Evolutionary conservation across 1,139 yeast species (phyloP), one percentile per base, ranked within the genome.

Genomic region (Tardiomyces blankii): DNA sequence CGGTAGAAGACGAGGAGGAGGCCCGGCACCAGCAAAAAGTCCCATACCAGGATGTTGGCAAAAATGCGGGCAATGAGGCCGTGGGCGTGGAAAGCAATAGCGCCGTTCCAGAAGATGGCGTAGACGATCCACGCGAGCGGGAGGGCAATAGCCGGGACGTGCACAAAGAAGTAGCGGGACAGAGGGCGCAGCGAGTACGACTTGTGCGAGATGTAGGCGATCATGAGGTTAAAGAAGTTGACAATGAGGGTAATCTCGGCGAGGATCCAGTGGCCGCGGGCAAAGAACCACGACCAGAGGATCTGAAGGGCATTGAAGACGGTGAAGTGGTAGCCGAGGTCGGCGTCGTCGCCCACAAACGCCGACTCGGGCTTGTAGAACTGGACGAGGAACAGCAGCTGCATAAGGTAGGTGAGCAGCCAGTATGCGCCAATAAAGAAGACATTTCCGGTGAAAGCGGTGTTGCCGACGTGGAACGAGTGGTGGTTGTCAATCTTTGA

Each of bases 51-150:
- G 21, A 83, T 64, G 62, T 85, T 84, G 49, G 91, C 84, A 25
- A 84, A 53, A 44, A 85, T 66, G 50, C 93, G 71, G n/a, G 86
- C 79, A 32, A 75, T 67, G 28, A 81, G 63, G 46, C 51, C 46
- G 39, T 70, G 63, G 42, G 70, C 67, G 51, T 75, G 73, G 57
- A 78, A 67, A 62, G 77, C 66, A 28, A 80, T 81, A 2, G 94
- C 89, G 38, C 94, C 93, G 57, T 82, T 82, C 94, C 94, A 84
- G 67, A 84, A 81, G 40, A 85, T 62, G 25, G 78, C 81, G 59
- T 78, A 82, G 51, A 82, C 62, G 38, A 80, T 66, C 94, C 94
- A 85, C 25, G 85, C 71, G 46, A 83, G 64, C 30, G 95, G 93
- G 56, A 83, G 56, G 0, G 89, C 86, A 14, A 76, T 70, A 14